Conservation (phyloP, 495 filamentous ascomycete species). For the Aspergillus ellipticus region DNA sequence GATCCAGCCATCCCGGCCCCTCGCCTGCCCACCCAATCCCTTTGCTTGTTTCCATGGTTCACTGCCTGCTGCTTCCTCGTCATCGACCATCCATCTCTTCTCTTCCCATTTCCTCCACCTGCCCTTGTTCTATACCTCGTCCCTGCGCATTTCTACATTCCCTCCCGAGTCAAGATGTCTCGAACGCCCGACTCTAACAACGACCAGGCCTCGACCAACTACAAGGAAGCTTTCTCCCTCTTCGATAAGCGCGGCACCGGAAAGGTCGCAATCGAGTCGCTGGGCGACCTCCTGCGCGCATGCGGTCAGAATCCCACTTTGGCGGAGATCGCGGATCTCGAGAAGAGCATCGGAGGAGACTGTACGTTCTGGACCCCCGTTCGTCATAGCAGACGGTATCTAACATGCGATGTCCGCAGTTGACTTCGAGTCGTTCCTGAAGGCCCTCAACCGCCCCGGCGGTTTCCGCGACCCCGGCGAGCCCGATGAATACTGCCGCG, state of each 20-base stretch:
- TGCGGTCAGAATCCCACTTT: slow-evolving; percentile 98
- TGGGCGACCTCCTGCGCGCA: slow-evolving; percentile 91
- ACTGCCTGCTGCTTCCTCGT: not conserved
- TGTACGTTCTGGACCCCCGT: slow-evolving; percentile 55
- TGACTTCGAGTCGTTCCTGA: slow-evolving; percentile 95
- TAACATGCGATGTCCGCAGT: slow-evolving; percentile 47
- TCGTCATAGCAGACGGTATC: not conserved
- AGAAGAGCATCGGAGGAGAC: slow-evolving; percentile 81
- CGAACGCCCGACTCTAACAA: slow-evolving; percentile 27
- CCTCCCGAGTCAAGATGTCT: slow-evolving; percentile 15
- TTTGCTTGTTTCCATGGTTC: slow-evolving; percentile 1
- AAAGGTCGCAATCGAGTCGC: slow-evolving; percentile 76
- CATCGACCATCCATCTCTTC: not conserved
- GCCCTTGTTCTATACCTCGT: not conserved
- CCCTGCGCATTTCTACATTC: not conserved
- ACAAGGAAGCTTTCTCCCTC: slow-evolving; percentile 99
- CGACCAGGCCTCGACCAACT: slow-evolving; percentile 93
- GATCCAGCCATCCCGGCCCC: slow-evolving; percentile 1
- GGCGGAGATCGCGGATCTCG: slow-evolving; percentile 83
- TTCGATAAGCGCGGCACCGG: slow-evolving; percentile 98
- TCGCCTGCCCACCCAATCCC: slow-evolving; percentile 4
- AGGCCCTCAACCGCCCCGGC: slow-evolving; percentile 92
- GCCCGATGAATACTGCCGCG: slow-evolving; percentile 94
- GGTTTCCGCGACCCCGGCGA: slow-evolving; percentile 97
- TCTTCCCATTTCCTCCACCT: not conserved